These are phyloP conservation scores for Backusella tuberculispora DNA, from an alignment of 192 early-diverging fungal genomes.

Conservation along the genomic window DNA sequence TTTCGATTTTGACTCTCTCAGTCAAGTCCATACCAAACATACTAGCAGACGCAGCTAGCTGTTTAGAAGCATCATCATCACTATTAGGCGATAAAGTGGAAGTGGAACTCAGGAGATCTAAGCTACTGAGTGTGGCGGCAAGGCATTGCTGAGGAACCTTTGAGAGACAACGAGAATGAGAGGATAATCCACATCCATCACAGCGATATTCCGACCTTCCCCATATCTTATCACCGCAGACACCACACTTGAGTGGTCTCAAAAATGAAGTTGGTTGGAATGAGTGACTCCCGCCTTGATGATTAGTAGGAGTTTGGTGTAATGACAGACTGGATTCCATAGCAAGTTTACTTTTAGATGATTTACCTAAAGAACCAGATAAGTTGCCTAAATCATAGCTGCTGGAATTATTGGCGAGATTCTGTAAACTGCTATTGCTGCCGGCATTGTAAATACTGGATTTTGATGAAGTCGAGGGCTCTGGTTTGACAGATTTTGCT, in stretches of 20 bases:
- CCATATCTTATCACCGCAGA: constrained; percentile 63
- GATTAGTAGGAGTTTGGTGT: neutral
- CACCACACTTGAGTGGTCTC: constrained; percentile 52
- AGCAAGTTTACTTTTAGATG: neutral
- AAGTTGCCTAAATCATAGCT: neutral
- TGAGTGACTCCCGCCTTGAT: constrained; percentile 37
- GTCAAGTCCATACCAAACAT: constrained; percentile 73
- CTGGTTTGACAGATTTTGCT: constrained; percentile 6
- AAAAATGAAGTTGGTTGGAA: constrained; percentile 48
- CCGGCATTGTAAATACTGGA: neutral
- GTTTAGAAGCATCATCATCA: neutral
- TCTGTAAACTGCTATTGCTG: neutral
- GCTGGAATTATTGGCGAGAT: neutral
- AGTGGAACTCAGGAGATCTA: constrained; percentile 13
- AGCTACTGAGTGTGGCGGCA: constrained; percentile 22
- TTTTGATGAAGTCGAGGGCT: constrained; percentile 2
- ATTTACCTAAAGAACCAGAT: constrained; percentile 1
- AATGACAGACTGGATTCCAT: neutral
- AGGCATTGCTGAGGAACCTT: constrained; percentile 41
- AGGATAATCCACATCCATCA: constrained; percentile 50
- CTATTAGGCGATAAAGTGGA: neutral
- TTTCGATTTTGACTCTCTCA: constrained; percentile 60
- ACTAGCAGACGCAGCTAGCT: neutral
- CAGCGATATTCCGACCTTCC: constrained; percentile 53
- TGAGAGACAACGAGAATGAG: constrained; percentile 50